Conservation (phyloP, 352 stramenopile species). For the Phytophthora capsici region DNA sequence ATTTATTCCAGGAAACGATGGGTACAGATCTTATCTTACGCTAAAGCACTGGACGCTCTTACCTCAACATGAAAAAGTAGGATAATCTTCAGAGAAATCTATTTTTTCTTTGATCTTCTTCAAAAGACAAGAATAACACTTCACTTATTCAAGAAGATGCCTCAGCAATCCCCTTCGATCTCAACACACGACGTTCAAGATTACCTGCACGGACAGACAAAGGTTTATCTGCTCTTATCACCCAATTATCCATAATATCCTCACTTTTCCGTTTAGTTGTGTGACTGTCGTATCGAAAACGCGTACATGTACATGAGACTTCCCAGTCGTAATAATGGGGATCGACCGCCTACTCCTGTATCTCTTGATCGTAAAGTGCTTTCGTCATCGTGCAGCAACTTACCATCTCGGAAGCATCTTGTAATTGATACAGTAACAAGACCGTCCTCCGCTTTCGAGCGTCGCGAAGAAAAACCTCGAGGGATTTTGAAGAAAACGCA, state of each 20-base stretch:
- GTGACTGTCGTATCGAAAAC: conserved; percentile 31
- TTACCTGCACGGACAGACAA: conserved; percentile 19
- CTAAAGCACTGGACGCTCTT: conserved; percentile 15
- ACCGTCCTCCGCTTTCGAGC: conserved; percentile 29
- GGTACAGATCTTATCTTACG: not conserved
- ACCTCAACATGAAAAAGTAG: conserved; percentile 50
- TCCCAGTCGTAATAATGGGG: not conserved
- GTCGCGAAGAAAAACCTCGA: not conserved
- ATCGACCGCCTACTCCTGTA: not conserved
- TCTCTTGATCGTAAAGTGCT: not conserved
- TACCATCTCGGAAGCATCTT: conserved; percentile 1
- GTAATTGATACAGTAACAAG: conserved; percentile 1
- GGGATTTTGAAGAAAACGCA: conserved; percentile 30
- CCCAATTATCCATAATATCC: not conserved
- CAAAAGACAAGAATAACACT: conserved; percentile 1
- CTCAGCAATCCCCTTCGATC: not conserved
- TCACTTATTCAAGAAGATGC: too few relatives aligned
- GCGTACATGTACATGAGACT: conserved; percentile 26
- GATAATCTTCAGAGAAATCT: not conserved
- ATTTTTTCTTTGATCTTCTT: too few relatives aligned
- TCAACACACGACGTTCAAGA: conserved; percentile 23
- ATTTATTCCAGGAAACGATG: not conserved
- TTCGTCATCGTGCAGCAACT: conserved; percentile 16
- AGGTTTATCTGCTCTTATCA: conserved; percentile 1
- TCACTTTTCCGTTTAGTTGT: conserved; percentile 15